A percentile compares a stretch with the other conserved stretches of the same genome.
Evolutionary conservation across 2,329 filamentous ascomycete species (phyloP).

Genomic region (Epichloe uncinata): DNA sequence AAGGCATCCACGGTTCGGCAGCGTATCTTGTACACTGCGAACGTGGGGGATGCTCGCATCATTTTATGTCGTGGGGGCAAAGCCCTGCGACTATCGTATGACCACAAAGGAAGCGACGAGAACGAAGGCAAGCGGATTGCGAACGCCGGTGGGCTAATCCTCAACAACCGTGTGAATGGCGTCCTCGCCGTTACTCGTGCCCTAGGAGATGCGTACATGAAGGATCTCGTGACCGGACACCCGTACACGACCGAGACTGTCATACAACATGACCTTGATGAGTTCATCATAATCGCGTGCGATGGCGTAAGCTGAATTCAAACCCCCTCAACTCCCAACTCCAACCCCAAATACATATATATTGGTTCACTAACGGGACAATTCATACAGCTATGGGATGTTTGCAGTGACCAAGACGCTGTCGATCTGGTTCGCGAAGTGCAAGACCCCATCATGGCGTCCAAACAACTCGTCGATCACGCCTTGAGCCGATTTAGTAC

Average conservation of each 20-base stretch:
- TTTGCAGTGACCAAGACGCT: conserved; percentile 93
- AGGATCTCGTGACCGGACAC: conserved; percentile 92
- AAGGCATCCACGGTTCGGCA: conserved; percentile 61
- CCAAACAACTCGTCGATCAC: conserved; percentile 83
- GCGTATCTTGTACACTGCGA: conserved; percentile 90
- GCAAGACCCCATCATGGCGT: conserved; percentile 69
- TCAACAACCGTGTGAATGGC: conserved; percentile 96
- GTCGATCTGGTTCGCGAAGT: conserved; percentile 78
- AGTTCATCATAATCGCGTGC: conserved; percentile 94
- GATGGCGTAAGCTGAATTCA: conserved; percentile 69
- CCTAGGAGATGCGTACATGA: conserved; percentile 92
- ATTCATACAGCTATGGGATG: conserved; percentile 76
- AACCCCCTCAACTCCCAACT: neutral
- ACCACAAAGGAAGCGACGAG: conserved; percentile 97
- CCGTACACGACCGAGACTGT: conserved; percentile 98
- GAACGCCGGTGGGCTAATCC: conserved; percentile 82
- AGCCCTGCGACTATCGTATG: conserved; percentile 85
- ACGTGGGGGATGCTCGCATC: conserved; percentile 93
- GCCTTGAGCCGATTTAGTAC: conserved; percentile 89
- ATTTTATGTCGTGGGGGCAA: conserved; percentile 87
- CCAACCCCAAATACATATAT: neutral
- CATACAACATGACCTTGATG: conserved; percentile 85
- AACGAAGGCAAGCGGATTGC: conserved; percentile 89
- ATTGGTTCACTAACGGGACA: conserved; percentile 9
- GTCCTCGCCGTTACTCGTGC: conserved; percentile 91